Percentiles rank a stretch among this genome's conserved stretches.
Evolutionary conservation across 1,139 yeast genomes (phyloP).

Genomic region (Lizanozyma gosingica): DNA sequence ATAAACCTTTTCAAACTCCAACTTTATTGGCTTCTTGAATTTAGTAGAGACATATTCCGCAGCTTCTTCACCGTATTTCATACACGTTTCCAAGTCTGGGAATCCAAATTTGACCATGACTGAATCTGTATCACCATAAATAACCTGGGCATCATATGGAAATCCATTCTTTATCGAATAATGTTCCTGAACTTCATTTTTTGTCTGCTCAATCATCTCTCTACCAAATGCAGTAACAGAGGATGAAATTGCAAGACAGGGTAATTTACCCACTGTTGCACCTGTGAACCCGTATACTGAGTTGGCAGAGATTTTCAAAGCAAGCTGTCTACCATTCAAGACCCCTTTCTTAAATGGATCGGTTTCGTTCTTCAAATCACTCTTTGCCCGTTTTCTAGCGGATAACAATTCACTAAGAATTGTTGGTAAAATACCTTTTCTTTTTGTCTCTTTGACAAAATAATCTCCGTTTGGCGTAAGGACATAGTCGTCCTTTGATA

Average conservation of each 20-base stretch:
- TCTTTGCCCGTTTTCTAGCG: constrained; percentile 91
- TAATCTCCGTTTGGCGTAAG: constrained; percentile 88
- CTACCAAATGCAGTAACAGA: constrained; percentile 96
- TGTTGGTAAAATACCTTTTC: constrained; percentile 87
- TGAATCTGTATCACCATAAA: constrained; percentile 98
- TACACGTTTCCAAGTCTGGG: constrained; percentile 71
- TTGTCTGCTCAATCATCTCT: constrained; percentile 91
- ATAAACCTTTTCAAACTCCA: constrained; percentile 95
- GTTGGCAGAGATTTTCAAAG: constrained; percentile 92
- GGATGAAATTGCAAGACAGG: constrained; percentile 93
- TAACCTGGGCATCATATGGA: constrained; percentile 76
- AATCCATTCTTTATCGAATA: constrained; percentile 77
- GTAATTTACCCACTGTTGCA: constrained; percentile 94
- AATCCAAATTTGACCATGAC: constrained; percentile 98
- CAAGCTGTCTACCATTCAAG: constrained; percentile 93
- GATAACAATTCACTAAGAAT: constrained; percentile 79
- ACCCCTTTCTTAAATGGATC: constrained; percentile 94
- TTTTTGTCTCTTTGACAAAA: constrained; percentile 63
- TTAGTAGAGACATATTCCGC: constrained; percentile 77
- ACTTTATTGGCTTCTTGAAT: constrained; percentile 79
- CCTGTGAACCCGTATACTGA: constrained; percentile 99
- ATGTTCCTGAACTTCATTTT: constrained; percentile 70
- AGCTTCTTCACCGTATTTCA: constrained; percentile 91
- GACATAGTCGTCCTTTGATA: constrained; percentile 72
- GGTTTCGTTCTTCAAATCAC: constrained; percentile 81